Percentiles rank a stretch among this genome's conserved stretches.
Conservation (phyloP, 331 rosid species). For the Malus hybrid region DNA sequence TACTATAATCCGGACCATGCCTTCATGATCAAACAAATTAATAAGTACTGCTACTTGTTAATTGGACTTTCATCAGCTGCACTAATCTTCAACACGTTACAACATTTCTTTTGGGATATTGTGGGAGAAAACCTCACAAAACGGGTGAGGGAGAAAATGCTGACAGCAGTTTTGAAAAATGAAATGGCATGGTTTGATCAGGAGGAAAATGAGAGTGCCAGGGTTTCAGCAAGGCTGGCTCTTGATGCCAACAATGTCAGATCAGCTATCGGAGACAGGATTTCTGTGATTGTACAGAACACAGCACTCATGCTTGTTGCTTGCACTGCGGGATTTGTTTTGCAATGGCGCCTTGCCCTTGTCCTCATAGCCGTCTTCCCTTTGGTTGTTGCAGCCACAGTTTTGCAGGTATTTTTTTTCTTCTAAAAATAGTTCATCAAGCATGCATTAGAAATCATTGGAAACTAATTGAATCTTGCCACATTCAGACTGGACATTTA, state of each 20-base stretch:
- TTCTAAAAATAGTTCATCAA: neutral
- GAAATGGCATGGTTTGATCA: constrained; percentile 99
- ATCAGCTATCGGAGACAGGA: constrained; percentile 98
- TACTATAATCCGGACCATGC: constrained; percentile 74
- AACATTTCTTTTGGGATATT: constrained; percentile 96
- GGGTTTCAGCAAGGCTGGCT: constrained; percentile 89
- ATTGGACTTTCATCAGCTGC: constrained; percentile 98
- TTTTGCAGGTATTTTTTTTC: constrained; percentile 61
- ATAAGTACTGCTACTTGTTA: constrained; percentile 84
- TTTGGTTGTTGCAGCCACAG: constrained; percentile 97
- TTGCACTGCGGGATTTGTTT: constrained; percentile 93
- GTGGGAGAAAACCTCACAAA: constrained; percentile 97
- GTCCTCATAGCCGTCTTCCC: constrained; percentile 95
- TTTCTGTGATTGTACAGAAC: constrained; percentile 95
- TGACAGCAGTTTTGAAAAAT: constrained; percentile 73
- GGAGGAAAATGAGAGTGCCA: constrained; percentile 97
- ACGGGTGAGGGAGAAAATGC: constrained; percentile 97
- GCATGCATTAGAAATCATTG: neutral
- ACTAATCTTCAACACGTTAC: constrained; percentile 85
- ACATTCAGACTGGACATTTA: neutral
- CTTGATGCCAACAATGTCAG: constrained; percentile 96
- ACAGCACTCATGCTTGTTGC: constrained; percentile 98
- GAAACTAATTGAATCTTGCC: neutral
- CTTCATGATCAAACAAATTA: constrained; percentile 68
- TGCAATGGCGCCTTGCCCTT: constrained; percentile 99